phyloP scores from a whole-genome alignment of 1,284 basidiomycete species.

The Cryptococcus deneoformans region DNA sequence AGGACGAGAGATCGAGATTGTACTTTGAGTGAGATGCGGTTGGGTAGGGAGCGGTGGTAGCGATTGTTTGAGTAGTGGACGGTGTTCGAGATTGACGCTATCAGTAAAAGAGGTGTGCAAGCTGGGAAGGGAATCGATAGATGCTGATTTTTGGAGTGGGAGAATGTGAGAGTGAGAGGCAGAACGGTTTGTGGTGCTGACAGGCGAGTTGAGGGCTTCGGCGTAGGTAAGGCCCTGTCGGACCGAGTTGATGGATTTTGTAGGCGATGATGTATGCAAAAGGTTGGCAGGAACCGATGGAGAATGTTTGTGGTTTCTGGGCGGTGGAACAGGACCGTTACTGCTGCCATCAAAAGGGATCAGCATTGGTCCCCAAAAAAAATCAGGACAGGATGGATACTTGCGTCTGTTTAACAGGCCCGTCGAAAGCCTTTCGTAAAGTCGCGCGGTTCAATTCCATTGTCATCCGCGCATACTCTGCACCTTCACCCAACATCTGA shows the following conservation, averaged over 20 bases:
- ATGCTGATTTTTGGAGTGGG: slow-evolving; percentile 7
- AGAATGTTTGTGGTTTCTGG: background rate
- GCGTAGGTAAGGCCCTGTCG: too few species aligned
- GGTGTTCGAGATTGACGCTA: slow-evolving; percentile 13
- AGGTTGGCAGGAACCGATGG: too few species aligned
- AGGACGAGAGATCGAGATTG: background rate
- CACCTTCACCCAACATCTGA: slow-evolving; percentile 27
- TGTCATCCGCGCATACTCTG: slow-evolving; percentile 19
- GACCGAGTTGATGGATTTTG: too few species aligned
- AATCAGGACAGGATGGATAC: background rate
- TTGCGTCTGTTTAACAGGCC: slow-evolving; percentile 8
- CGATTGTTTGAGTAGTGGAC: background rate
- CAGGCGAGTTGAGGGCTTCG: too few species aligned
- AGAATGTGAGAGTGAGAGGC: slow-evolving; percentile 10
- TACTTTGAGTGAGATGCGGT: background rate
- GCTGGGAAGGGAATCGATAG: slow-evolving; percentile 20
- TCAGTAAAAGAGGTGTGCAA: slow-evolving; percentile 20
- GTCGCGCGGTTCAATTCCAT: slow-evolving; percentile 22
- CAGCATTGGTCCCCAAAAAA: background rate
- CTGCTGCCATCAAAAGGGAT: too few species aligned
- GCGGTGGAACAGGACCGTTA: slow-evolving; percentile 14
- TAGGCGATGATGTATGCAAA: too few species aligned
- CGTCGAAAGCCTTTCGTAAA: background rate
- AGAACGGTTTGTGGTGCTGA: slow-evolving; percentile 8
- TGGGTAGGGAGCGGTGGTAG: slow-evolving; percentile 4